A percentile compares a stretch with the other conserved stretches of the same genome.
phyloP scores from a whole-genome alignment of 305 asterid genomes.

The Plantago rigida region DNA sequence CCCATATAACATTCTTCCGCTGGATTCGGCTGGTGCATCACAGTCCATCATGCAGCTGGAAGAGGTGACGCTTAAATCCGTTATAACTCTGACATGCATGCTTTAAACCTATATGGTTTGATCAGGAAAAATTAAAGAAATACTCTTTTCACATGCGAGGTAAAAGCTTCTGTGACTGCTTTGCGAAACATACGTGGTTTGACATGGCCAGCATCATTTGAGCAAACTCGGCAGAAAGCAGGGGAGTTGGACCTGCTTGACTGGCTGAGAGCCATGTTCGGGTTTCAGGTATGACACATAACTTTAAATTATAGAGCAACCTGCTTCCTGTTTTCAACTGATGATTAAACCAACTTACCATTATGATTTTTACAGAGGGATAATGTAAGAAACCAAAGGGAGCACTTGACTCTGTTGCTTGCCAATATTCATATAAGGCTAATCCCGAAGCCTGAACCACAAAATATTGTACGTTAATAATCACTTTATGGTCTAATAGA shows the following conservation, averaged over 20 bases:
- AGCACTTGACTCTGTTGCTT: constrained; percentile 76
- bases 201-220: constrained; percentile 77
- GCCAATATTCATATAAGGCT: constrained; percentile 87
- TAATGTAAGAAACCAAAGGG: constrained; percentile 90
- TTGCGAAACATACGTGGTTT: constrained; percentile 59
- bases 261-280: constrained; percentile 96
- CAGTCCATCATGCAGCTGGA: constrained; percentile 98
- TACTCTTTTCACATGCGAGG: constrained; percentile 38
- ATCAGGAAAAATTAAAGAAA: constrained; percentile 8
- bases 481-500: constrained; percentile 23
- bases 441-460: constrained; percentile 81
- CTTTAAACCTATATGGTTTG: constrained; percentile 14
- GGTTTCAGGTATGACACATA: constrained; percentile 73
- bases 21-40: constrained; percentile 87
- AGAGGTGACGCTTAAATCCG: constrained; percentile 51
- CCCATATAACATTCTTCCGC: constrained; percentile 89
- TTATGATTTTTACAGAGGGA: constrained; percentile 61
- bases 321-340: constrained; percentile 21
- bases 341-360: constrained; percentile 19
- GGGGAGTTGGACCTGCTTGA: constrained; percentile 92
- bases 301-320: constrained; percentile 25
- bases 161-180: constrained; percentile 82
- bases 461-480: constrained; percentile 46
- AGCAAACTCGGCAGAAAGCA: constrained; percentile 62
- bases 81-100: constrained; percentile 16